Percentiles rank a stretch among this genome's conserved stretches.
These are phyloP conservation scores for Agrocybe praecox DNA, from an alignment of 768 basidiomycete genomes.

Conservation along the genomic window DNA sequence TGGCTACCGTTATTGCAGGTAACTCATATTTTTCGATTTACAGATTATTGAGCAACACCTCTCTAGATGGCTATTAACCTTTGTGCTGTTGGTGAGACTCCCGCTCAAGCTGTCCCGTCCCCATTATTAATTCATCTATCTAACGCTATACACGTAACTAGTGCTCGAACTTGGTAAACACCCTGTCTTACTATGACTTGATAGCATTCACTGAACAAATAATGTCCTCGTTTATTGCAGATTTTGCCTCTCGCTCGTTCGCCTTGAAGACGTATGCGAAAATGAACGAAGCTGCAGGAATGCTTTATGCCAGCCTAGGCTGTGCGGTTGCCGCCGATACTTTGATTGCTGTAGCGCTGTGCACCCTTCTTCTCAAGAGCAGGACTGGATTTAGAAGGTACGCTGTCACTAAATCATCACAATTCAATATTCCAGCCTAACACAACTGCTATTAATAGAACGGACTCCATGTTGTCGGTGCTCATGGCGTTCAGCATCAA, in stretches of 20 bases:
- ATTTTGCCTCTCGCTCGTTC: slow-evolving; percentile 5
- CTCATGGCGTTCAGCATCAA: slow-evolving; percentile 20
- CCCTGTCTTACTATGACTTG: background rate
- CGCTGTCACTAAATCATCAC: background rate
- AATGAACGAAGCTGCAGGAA: slow-evolving; percentile 9
- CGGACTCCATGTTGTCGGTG: slow-evolving; percentile 14
- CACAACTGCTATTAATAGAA: slow-evolving; percentile 3
- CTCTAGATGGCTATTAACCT: background rate
- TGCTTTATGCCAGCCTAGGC: slow-evolving; percentile 15
- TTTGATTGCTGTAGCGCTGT: slow-evolving; percentile 17
- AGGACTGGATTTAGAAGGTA: slow-evolving; percentile 19
- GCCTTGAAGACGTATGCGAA: slow-evolving; percentile 4
- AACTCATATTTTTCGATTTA: background rate
- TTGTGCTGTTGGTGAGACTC: background rate
- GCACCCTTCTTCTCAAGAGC: slow-evolving; percentile 13
- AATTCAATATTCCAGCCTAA: background rate
- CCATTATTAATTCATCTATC: no score
- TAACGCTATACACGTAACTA: no score
- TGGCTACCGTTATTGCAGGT: background rate
- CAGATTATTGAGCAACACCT: background rate
- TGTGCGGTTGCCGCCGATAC: slow-evolving; percentile 13
- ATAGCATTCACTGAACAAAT: no score
- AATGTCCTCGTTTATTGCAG: background rate
- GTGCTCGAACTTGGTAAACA: no score
- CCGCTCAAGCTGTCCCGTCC: background rate